Base-by-base conservation (phyloP, 768 basidiomycete species). In the Naematelia encephala region DNA sequence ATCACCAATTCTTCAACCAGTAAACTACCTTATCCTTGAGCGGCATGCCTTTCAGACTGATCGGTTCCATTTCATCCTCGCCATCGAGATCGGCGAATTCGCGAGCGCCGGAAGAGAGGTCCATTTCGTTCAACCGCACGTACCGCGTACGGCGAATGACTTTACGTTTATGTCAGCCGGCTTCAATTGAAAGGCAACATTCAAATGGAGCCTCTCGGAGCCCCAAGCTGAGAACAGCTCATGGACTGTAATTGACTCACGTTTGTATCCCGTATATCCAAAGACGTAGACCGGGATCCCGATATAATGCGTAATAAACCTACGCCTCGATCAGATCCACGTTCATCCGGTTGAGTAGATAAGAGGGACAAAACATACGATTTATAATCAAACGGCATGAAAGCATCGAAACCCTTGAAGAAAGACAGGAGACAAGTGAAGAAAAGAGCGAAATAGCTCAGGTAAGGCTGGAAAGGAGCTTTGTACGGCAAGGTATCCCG, bases 391-490 rank as follows among this genome's bases (percentile, higher is more conserved):
- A 85, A 88, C 54, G 79, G 56, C 78, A 83, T 88, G 80, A 88
- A 88, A 25, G 87, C 84, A 8, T 77, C 71, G 67, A 82, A 81
- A 5, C 83, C 83, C 66, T 80, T 82, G 73, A 84, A 76, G 76
- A 83, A 78, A 71, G 84, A 85, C 76, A 86, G 85, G 67, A 67
- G 39, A 23, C 44, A 51, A 42, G 63, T 72, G 84, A 87, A 87
- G 74, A 83, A 82, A 48, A 86, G 77, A 22, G 85, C 88, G 84
- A 87, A 87, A 73, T 83, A 85, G 14, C 87, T 78, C 30, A 87
- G 74, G 64, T 82, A 89, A 0, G 88, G 88, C 57, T 77, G 73
- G 58, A 79, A 59, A 26, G 68, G 73, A 42, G 65, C 61, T 51
- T 66, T 72, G 76, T 76, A 80, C n/a, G 76, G 72, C 25, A 80